phyloP scores from a whole-genome alignment of 148 eudicot genomes.

The Mesembryanthemum crystallinum region DNA sequence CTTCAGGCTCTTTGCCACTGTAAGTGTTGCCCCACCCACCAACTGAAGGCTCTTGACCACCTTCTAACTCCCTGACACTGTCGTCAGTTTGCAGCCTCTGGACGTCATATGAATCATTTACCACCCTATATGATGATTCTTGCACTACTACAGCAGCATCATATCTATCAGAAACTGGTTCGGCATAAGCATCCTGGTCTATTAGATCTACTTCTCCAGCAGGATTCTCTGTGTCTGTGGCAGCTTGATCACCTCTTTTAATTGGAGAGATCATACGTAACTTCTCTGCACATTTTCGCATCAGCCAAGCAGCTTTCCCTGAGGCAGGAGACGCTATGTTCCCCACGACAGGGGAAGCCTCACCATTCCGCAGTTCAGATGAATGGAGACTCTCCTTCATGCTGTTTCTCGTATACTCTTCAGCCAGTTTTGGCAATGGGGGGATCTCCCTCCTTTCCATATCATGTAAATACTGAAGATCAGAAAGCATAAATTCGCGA shows the following conservation, averaged over 20 bases:
- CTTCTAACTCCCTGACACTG: slow-evolving; percentile 36
- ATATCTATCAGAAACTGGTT: slow-evolving; percentile 33
- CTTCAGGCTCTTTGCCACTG: slow-evolving; percentile 39
- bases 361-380: slow-evolving; percentile 38
- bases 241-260: slow-evolving; percentile 50
- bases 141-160: slow-evolving; percentile 44
- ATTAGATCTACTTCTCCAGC: slow-evolving; percentile 26
- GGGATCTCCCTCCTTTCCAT: slow-evolving; percentile 47
- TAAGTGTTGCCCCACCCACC: slow-evolving; percentile 35
- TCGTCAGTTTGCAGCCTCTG: slow-evolving; percentile 37
- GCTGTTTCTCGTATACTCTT: slow-evolving; percentile 56
- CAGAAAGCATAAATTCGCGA: slow-evolving; percentile 66
- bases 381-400: slow-evolving; percentile 20
- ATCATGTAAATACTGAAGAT: slow-evolving; percentile 60
- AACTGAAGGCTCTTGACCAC: slow-evolving; percentile 40
- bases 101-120: slow-evolving; percentile 45
- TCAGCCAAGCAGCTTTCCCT: slow-evolving; percentile 75
- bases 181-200: slow-evolving; percentile 29
- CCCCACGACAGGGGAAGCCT: slow-evolving; percentile 36
- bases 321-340: slow-evolving; percentile 48
- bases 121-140: slow-evolving; percentile 42
- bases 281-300: slow-evolving; percentile 73
- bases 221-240: slow-evolving; percentile 31
- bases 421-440: slow-evolving; percentile 61
- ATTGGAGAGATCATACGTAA: slow-evolving; percentile 69